Evolutionary conservation across 2,329 filamentous ascomycete species (phyloP), one percentile per base, ranked within the genome.

Genomic region (Fusarium sp.): DNA sequence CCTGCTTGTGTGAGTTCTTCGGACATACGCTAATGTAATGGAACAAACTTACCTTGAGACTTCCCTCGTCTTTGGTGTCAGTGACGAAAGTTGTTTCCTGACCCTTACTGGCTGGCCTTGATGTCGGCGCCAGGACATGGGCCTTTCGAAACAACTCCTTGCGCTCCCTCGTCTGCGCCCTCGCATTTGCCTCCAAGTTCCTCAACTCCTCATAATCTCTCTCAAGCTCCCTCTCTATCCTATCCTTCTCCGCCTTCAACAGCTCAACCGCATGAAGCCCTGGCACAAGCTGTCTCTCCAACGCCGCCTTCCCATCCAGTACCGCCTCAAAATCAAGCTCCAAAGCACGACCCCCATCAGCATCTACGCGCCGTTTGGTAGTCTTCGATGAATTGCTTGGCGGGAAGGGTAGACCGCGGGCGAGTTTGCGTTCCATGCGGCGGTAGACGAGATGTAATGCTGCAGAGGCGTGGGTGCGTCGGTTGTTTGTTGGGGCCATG

Each of bases 261-360:
- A 93, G 80, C 70, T 88, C 86, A 29, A 92, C 87, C 7, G 89
- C 86, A 79, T 93, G 91, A 45, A 90, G 81, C 25, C 88, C 82
- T 3, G 91, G 89, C 20, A 88, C 90, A 9, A 93, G 86, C 80
- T 87, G 86, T 65, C 82, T 82, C 77, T 92, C 88, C 31, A 92
- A 79, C 13, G 80, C 80, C 62, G 84, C 81, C 68, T 88, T 88
- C n/a, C 86, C 86, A 74, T 90, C 87, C 13, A 91, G 82, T 18
- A 91, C 86, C 73, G 85, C 87, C 77, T 93, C 91, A 70, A 91
- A 91, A 75, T 92, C 87, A 50, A 94, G 88, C 76, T 92, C 89
- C 33, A 85, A 83, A 47, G 87, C 87, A 54, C 88, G 85, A 20
- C 85, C 83, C 12, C 82, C 84, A 27, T 82, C 79, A 29, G 76